Conservation (phyloP, 1,284 basidiomycete species). For the Moesziomyces parantarcticus region DNA sequence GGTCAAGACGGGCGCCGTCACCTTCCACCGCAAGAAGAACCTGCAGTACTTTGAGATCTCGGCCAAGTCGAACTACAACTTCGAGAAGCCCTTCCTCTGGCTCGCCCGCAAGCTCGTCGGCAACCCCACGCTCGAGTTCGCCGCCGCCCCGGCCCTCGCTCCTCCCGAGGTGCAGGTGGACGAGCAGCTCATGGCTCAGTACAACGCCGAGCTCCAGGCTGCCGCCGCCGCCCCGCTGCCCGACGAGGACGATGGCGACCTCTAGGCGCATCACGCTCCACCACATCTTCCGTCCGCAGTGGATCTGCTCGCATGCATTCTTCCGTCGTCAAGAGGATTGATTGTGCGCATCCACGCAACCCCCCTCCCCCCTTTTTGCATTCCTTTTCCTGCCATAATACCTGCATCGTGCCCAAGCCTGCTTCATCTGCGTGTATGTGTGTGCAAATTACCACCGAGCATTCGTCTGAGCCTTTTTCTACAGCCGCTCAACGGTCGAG, state of each 20-base stretch:
- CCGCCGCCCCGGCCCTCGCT: slow-evolving; percentile 93
- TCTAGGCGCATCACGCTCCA: slow-evolving; percentile 33
- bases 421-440: too few species aligned
- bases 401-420: slow-evolving; percentile 31
- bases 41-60: slow-evolving; percentile 99
- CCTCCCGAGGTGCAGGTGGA: slow-evolving; percentile 94
- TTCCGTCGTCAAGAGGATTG: too few species aligned
- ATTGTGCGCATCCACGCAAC: too few species aligned
- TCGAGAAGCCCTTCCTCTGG: slow-evolving; percentile 99
- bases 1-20: slow-evolving; percentile 98
- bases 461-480: too few species aligned
- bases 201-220: slow-evolving; percentile 80
- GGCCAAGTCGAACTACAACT: slow-evolving; percentile 99
- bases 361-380: slow-evolving; percentile 2
- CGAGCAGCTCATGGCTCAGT: slow-evolving; percentile 81
- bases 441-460: too few species aligned
- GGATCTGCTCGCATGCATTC: too few species aligned
- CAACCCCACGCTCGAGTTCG: slow-evolving; percentile 90
- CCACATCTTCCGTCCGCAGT: too few species aligned
- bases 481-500: too few species aligned
- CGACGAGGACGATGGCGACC: slow-evolving; percentile 71
- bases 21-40: slow-evolving; percentile 99
- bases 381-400: slow-evolving; percentile 18
- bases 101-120: slow-evolving; percentile 97
- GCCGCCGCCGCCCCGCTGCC: slow-evolving; percentile 72